Conservation (phyloP, 2,329 filamentous ascomycete genomes). For the Hymenotorrendiella dingleyae region DNA sequence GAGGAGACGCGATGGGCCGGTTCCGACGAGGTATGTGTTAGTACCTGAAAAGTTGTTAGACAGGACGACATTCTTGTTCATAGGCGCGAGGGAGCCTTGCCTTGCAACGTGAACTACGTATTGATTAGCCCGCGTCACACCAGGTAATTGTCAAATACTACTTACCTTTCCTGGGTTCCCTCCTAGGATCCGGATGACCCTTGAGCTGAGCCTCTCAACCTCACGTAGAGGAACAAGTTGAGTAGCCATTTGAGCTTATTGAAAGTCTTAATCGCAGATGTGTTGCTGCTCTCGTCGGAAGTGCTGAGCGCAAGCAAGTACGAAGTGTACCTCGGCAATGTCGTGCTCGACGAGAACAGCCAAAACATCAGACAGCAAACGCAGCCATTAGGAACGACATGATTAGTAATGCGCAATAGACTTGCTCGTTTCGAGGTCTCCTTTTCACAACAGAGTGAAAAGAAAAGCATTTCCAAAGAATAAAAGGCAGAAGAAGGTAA, state of each 20-base stretch:
- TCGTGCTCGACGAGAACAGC: too few relatives aligned
- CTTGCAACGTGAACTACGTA: slow-evolving; percentile 55
- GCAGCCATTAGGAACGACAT: too few relatives aligned
- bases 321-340: too few relatives aligned
- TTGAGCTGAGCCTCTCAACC: slow-evolving; percentile 70
- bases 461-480: too few relatives aligned
- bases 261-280: too few relatives aligned
- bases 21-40: slow-evolving; percentile 90
- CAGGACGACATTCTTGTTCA: slow-evolving; percentile 32
- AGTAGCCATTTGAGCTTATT: slow-evolving; percentile 25
- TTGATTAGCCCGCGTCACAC: slow-evolving; percentile 9
- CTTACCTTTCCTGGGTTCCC: slow-evolving; percentile 81
- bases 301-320: too few relatives aligned
- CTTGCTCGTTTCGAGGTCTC: too few relatives aligned
- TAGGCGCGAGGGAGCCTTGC: slow-evolving; percentile 29
- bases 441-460: too few relatives aligned
- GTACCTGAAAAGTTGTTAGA: slow-evolving; percentile 61
- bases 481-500: too few relatives aligned
- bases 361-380: too few relatives aligned
- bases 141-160: slow-evolving; percentile 3
- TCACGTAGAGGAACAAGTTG: slow-evolving; percentile 47
- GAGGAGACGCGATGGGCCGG: slow-evolving; percentile 65
- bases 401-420: too few relatives aligned
- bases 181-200: slow-evolving; percentile 77
- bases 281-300: too few relatives aligned